A percentile compares a stretch with the other conserved stretches of the same genome.
Conservation (phyloP, 2,329 filamentous ascomycete species). For the Trichophaea hybrida region DNA sequence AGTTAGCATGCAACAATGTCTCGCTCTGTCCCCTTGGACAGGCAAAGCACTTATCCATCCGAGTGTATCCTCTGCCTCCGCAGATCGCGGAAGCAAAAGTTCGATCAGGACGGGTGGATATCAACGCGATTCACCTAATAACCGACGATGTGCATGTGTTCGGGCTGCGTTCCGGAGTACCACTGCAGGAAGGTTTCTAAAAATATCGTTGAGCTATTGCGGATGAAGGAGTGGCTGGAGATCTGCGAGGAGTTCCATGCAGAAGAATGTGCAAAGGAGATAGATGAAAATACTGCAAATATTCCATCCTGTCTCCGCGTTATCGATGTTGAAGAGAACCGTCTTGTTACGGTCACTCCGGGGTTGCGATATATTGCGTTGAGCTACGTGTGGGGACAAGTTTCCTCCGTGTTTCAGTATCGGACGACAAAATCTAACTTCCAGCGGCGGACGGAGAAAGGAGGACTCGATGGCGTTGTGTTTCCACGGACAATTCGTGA, state of each 20-base stretch:
- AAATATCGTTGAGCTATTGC: neutral
- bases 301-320: neutral
- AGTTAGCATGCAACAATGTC: neutral
- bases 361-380: neutral
- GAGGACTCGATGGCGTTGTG: neutral
- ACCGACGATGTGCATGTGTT: neutral
- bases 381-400: constrained; percentile 3
- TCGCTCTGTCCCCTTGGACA: neutral
- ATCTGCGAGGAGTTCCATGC: neutral
- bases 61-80: neutral
- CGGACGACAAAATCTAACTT: neutral
- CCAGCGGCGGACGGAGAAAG: neutral
- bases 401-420: neutral
- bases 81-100: neutral
- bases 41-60: neutral
- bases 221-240: neutral
- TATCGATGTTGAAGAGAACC: neutral
- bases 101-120: neutral
- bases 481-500: constrained; percentile 17
- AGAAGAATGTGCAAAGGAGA: neutral
- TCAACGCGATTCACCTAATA: neutral
- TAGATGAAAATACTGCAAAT: neutral
- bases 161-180: neutral
- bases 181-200: neutral
- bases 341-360: neutral